phyloP scores from a whole-genome alignment of 202 grass and related monocot species.

The Carex sylvatica region DNA sequence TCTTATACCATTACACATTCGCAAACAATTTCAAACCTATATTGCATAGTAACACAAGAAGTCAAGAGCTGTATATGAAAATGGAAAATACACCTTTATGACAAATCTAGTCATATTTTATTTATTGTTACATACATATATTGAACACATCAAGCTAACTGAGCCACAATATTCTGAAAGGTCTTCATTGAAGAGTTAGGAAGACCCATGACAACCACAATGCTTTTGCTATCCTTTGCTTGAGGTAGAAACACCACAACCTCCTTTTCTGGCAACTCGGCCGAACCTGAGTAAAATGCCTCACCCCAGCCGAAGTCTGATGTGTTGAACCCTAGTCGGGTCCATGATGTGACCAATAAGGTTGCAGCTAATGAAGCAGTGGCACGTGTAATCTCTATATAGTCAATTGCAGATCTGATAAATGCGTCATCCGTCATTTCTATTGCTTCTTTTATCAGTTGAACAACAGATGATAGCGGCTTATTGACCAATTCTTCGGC shows the following conservation, averaged over 20 bases:
- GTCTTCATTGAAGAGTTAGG: slow-evolving; percentile 38
- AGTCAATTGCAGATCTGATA: slow-evolving; percentile 48
- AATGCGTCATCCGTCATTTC: slow-evolving; percentile 29
- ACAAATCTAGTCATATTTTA: neutral
- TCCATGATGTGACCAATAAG: slow-evolving; percentile 42
- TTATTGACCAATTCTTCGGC: slow-evolving; percentile 26
- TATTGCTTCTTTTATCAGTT: slow-evolving; percentile 31
- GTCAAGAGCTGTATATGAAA: neutral
- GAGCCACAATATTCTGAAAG: slow-evolving; percentile 38
- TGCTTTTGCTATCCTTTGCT: slow-evolving; percentile 27
- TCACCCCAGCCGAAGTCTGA: slow-evolving; percentile 48
- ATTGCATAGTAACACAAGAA: neutral
- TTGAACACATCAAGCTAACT: neutral
- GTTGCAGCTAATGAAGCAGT: slow-evolving; percentile 35
- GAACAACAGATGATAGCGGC: slow-evolving; percentile 28
- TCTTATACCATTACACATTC: neutral
- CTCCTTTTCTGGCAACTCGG: slow-evolving; percentile 44
- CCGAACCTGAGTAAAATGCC: slow-evolving; percentile 32
- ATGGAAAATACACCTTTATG: neutral
- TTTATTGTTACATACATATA: neutral
- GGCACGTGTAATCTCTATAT: slow-evolving; percentile 29
- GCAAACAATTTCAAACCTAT: neutral
- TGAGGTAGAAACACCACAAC: slow-evolving; percentile 36
- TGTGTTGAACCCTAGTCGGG: slow-evolving; percentile 31
- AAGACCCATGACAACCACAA: slow-evolving; percentile 33